Evolutionary conservation across 441 rosid species (phyloP), one percentile per base, ranked within the genome.

Genomic region (Lepidium campestre): DNA sequence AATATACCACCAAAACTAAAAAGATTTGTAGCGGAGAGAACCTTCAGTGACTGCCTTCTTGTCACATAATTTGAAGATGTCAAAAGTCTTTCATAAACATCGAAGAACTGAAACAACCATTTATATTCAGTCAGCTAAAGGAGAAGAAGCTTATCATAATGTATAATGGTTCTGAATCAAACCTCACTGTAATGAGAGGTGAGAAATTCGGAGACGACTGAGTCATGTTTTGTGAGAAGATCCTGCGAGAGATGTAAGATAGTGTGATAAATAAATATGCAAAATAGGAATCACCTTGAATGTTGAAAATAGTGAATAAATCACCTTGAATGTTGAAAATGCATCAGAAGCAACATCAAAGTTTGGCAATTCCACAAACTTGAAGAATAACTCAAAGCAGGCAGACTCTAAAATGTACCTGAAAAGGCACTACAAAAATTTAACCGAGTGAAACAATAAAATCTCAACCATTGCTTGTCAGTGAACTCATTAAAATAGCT

Each of bases 311-410:
- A 62, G 20, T 14, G 39, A 13, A 20, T 60, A 53, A 74, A 82
- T 80, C 77, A 90, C 97, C 96, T 93, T 93, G 79, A 93, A 93
- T 68, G 97, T 93, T 63, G 93, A 87, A 80, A 93, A 90, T 56
- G 99, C 96, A 88, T 93, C 99, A 74, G 97, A 90, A 71, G 97
- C 87, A 76, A 90, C 91, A 66, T 93, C 99, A 78, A 90, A 93
- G 78, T 77, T 89, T 19, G 99, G 96, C 79, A 86, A 72, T 71
- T 93, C 97, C 82, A 91, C 95, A 78, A 87, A 93, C 81, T 93
- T 93, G 89, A 93, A 93, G 87, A 90, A 90, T 75, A 93, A 72
- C 74, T 77, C 88, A 76, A 90, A 93, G 86, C 97, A 81, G 17
- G 97, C 86, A 71, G 99, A 89, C 82, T 85, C 96, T 80, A 93